A percentile compares a stretch with the other conserved stretches of the same genome.
phyloP scores from a whole-genome alignment of 768 basidiomycete genomes.

The Cystoderma amianthinum region DNA sequence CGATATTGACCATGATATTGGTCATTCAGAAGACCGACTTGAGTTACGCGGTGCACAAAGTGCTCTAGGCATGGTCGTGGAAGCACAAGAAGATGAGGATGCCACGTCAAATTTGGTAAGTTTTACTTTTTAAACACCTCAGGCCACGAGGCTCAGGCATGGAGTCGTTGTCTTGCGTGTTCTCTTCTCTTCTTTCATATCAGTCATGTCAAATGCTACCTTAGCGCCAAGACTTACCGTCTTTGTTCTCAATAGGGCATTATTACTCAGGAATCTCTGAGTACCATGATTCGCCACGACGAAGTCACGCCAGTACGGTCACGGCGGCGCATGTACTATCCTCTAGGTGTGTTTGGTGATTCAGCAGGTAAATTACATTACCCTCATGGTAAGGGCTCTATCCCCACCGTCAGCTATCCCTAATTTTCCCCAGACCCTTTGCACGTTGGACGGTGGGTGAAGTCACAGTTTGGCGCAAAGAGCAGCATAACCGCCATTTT shows the following conservation, averaged over 20 bases:
- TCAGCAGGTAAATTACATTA: conserved; percentile 47
- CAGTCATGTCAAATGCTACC: not conserved
- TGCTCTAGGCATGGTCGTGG: conserved; percentile 1
- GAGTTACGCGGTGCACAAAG: too few relatives aligned
- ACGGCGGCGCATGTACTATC: conserved; percentile 48
- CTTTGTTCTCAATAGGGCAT: conserved; percentile 35
- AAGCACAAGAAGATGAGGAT: conserved; percentile 3
- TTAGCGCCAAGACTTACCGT: conserved; percentile 4
- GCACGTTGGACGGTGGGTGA: conserved; percentile 56
- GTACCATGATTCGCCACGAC: conserved; percentile 69
- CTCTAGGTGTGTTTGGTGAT: conserved; percentile 24
- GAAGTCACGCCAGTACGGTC: conserved; percentile 54
- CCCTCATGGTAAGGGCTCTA: conserved; percentile 55
- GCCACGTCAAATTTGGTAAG: conserved; percentile 13
- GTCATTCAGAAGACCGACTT: conserved; percentile 4
- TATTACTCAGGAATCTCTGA: conserved; percentile 68
- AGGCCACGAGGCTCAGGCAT: not conserved
- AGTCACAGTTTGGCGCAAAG: conserved; percentile 44
- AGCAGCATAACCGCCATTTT: conserved; percentile 59
- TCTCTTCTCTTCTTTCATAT: not conserved
- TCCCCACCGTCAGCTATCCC: conserved; percentile 3
- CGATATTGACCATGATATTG: conserved; percentile 9
- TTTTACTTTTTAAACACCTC: not conserved
- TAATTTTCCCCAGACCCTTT: conserved; percentile 34
- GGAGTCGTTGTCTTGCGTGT: not conserved